phyloP scores from a whole-genome alignment of 441 rosid species.

The Viola pubescens region DNA sequence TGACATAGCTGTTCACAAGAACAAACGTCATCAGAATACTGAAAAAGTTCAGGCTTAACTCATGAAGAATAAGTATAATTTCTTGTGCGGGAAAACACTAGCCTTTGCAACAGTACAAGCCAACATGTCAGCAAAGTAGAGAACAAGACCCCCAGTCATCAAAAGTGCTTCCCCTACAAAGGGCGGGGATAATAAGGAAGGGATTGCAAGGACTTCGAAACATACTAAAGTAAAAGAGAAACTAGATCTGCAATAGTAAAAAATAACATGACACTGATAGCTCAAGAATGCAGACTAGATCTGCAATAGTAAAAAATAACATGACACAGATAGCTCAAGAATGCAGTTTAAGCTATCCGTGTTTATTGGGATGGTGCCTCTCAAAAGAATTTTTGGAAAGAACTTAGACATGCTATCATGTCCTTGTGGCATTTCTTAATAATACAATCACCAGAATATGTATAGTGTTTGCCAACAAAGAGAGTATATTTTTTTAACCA shows the following conservation, averaged over 20 bases:
- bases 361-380: too few relatives aligned
- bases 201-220: slow-evolving; percentile 5
- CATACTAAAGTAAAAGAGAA: not conserved
- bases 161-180: slow-evolving; percentile 81
- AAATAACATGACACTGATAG: not conserved
- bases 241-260: not conserved
- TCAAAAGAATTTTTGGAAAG: too few relatives aligned
- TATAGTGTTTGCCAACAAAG: too few relatives aligned
- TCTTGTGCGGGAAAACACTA: slow-evolving; percentile 23
- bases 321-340: not conserved
- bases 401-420: too few relatives aligned
- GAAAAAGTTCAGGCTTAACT: slow-evolving; percentile 17
- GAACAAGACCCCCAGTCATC: slow-evolving; percentile 75
- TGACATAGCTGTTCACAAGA: slow-evolving; percentile 43
- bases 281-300: not conserved
- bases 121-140: slow-evolving; percentile 80
- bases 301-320: too few relatives aligned
- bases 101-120: slow-evolving; percentile 72
- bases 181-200: slow-evolving; percentile 10
- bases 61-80: slow-evolving; percentile 13
- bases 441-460: too few relatives aligned
- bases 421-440: too few relatives aligned
- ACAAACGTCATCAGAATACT: slow-evolving; percentile 17
- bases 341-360: not conserved
- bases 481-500: too few relatives aligned